These are phyloP conservation scores for Citrullus colocynthis DNA, from an alignment of 306 rosid species.

Conservation along the genomic window DNA sequence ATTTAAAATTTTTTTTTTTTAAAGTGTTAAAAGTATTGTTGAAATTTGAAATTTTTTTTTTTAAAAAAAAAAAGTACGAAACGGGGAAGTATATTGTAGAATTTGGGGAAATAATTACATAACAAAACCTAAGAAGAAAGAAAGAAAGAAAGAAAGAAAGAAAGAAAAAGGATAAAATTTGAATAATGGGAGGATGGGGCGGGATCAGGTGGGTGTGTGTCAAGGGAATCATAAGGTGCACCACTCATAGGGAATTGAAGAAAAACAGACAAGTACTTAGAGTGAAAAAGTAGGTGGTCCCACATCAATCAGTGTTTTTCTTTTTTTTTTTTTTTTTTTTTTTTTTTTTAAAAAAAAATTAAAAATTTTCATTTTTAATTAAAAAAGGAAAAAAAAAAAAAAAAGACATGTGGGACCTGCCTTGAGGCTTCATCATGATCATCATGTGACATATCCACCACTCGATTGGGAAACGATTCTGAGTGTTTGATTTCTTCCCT, in stretches of 20 bases:
- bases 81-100: too few relatives aligned
- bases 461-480: constrained; percentile 8
- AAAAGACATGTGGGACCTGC: neutral
- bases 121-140: too few relatives aligned
- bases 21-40: too few relatives aligned
- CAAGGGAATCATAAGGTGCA: neutral
- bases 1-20: too few relatives aligned
- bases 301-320: neutral
- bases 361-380: neutral
- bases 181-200: neutral
- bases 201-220: constrained; percentile 1
- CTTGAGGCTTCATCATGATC: constrained; percentile 18
- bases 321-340: too few relatives aligned
- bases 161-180: neutral
- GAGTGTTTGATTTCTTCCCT: neutral
- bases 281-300: neutral
- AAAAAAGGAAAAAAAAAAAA: neutral
- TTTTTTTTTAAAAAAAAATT: neutral
- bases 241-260: neutral
- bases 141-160: neutral
- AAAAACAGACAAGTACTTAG: constrained; percentile 20
- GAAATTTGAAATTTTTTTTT: too few relatives aligned
- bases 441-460: constrained; percentile 34
- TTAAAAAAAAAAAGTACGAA: too few relatives aligned
- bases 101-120: too few relatives aligned